Percentiles rank a stretch among this genome's conserved stretches.
Conservation (phyloP, 768 basidiomycete genomes). For the Trichaptum fuscoviolaceum region DNA sequence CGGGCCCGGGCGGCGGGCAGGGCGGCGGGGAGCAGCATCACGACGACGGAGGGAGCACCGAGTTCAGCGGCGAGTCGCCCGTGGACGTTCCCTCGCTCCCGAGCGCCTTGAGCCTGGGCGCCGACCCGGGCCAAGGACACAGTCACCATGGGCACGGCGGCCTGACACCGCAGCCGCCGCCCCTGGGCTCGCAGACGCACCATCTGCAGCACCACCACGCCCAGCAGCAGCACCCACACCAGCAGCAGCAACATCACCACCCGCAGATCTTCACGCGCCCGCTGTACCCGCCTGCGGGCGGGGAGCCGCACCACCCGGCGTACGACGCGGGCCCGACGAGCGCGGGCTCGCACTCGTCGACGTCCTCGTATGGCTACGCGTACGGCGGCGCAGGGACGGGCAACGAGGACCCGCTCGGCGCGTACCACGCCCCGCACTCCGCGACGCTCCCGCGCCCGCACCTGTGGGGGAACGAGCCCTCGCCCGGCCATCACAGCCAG, state of each 20-base stretch:
- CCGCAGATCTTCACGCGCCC: conserved; percentile 1
- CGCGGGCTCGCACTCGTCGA: conserved; percentile 2
- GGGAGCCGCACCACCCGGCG: background rate
- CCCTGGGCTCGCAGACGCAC: conserved; percentile 1
- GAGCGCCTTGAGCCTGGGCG: conserved; percentile 7
- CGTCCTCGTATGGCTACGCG: background rate
- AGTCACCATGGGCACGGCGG: background rate
- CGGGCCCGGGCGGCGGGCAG: background rate
- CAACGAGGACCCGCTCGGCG: conserved; percentile 5
- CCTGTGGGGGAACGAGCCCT: conserved; percentile 2
- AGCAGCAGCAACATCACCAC: background rate
- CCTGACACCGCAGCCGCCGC: background rate
- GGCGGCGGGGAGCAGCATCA: conserved; percentile 25
- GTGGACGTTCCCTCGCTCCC: conserved; percentile 28
- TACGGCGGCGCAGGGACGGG: conserved; percentile 1
- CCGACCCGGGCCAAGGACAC: background rate
- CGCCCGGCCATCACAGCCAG: background rate
- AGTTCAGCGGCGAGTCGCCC: conserved; percentile 36
- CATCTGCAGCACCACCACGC: background rate
- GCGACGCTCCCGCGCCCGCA: background rate
- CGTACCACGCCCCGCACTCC: background rate
- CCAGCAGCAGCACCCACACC: background rate
- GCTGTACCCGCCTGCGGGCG: background rate
- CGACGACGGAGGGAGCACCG: conserved; percentile 19
- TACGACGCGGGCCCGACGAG: conserved; percentile 1